Base-by-base conservation (phyloP, 805 yeast species). In the Scheffersomyces coipomensis region DNA sequence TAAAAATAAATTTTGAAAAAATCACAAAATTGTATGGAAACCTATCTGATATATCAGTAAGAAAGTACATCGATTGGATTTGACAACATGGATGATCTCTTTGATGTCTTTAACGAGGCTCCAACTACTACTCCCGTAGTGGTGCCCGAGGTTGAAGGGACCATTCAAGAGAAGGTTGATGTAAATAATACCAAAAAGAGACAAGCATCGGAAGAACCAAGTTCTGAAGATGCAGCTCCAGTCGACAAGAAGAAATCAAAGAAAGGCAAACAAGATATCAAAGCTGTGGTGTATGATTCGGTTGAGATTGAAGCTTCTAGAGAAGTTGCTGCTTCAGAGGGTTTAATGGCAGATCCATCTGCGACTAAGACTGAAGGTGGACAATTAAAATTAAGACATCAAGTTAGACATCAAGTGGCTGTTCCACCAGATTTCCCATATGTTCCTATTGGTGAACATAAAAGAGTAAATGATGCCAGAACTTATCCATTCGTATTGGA, bases 351-450 rank as follows among this genome's bases (percentile, higher is more conserved):
- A 6, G 53, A 64, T 16, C 56, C 71, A 0, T 61, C 66, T 17
- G 51, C 61, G 1, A 68, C 59, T 13, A 60, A 60, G 3, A 64
- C 64, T 32, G 69, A 64, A 38, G 60, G 64, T 8, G 64, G 64
- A 40, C 40, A 39, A 29, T 82, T 89, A 43, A 83, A 85, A 58
- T 70, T 89, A 47, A 81, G 81, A 42, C 99, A 91, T 69, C 97
- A 88, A 64, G 97, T 91, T 40, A 84, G 98, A 62, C 99, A 91
- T 67, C 97, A 91, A 64, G 99, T 91, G 9, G 97, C 98, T 1
- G 75, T 91, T 18, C 99, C 99, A 1, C 95, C 96, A 4, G 85
- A 85, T 44, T 93, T 83, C 57, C 85, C 90, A 38, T 91, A 93
- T 56, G 71, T 71, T 11, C 97, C 98, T 12, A 88, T 91, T 48